These are phyloP conservation scores for Fusarium mundagurra DNA, from an alignment of 2,329 filamentous ascomycete genomes.

Conservation along the genomic window DNA sequence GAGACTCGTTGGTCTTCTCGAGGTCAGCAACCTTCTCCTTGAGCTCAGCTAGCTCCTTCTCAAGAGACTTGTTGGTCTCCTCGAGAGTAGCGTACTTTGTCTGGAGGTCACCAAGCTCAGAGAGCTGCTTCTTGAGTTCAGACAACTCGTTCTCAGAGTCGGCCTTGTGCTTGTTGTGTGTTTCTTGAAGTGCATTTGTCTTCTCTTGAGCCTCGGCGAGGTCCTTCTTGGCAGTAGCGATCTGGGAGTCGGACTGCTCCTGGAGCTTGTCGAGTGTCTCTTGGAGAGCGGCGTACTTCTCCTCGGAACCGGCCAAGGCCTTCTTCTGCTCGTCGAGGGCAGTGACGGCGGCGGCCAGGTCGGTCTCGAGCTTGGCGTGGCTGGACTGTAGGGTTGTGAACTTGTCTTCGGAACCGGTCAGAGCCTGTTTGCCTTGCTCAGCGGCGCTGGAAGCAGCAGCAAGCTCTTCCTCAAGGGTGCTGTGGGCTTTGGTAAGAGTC, in stretches of 20 bases:
- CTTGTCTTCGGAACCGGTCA: conserved; percentile 43
- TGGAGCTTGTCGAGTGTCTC: conserved; percentile 42
- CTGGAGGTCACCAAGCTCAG: conserved; percentile 45
- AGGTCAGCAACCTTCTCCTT: conserved; percentile 44
- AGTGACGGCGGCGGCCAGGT: conserved; percentile 41
- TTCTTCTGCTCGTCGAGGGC: conserved; percentile 44
- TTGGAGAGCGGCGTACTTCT: conserved; percentile 41
- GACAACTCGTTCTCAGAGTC: conserved; percentile 44
- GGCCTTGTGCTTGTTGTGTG: conserved; percentile 45
- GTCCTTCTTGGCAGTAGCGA: conserved; percentile 40
- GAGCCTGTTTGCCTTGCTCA: conserved; percentile 42
- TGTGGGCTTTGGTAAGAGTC: conserved; percentile 43
- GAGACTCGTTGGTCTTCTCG: conserved; percentile 40
- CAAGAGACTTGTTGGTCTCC: conserved; percentile 38
- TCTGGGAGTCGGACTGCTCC: conserved; percentile 40
- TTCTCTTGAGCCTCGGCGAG: conserved; percentile 41
- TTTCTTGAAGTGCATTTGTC: conserved; percentile 38
- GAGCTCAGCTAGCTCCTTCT: conserved; percentile 41
- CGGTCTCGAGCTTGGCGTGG: conserved; percentile 43
- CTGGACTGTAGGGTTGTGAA: conserved; percentile 39
- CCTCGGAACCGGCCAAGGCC: conserved; percentile 41
- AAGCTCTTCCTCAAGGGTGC: conserved; percentile 47
- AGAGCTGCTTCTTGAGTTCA: conserved; percentile 45
- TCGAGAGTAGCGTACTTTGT: conserved; percentile 48
- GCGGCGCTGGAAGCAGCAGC: conserved; percentile 42